Evolutionary conservation across 129 eudicot species (phyloP).

Genomic region (Arctium minus): DNA sequence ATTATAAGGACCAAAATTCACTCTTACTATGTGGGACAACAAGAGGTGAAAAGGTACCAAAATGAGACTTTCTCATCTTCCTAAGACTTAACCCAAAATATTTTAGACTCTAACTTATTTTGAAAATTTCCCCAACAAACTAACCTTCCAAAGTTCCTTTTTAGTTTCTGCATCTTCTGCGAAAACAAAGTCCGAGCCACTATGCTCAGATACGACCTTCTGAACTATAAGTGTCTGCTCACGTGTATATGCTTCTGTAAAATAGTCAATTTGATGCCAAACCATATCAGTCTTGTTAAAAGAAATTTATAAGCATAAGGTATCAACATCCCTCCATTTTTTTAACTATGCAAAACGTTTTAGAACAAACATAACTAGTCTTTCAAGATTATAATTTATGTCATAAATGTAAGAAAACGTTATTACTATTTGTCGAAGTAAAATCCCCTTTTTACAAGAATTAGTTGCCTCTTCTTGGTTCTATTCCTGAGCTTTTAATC

Average conservation of each 20-base stretch:
- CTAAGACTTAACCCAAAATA: no score
- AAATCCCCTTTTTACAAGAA: not conserved
- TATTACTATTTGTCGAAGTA: not conserved
- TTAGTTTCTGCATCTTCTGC: slow-evolving; percentile 85
- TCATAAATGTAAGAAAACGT: not conserved
- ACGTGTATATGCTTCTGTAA: slow-evolving; percentile 84
- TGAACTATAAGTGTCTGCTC: slow-evolving; percentile 91
- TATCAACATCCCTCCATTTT: not conserved
- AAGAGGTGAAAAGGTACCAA: no score
- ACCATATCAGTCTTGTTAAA: slow-evolving; percentile 1
- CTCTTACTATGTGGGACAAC: no score
- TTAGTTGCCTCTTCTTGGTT: not conserved
- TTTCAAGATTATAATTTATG: not conserved
- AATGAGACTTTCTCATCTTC: no score
- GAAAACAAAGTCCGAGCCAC: slow-evolving; percentile 90
- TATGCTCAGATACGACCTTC: slow-evolving; percentile 79
- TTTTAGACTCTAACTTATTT: no score
- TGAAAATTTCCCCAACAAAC: no score
- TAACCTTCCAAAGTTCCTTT: slow-evolving; percentile 98
- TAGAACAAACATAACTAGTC: no score
- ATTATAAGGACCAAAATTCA: no score
- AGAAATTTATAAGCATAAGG: not conserved
- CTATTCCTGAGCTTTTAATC: not conserved
- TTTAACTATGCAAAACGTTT: not conserved
- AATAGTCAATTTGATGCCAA: not conserved